Percentiles rank a stretch among this genome's conserved stretches.
Conservation (phyloP, 179 eudicot genomes). For the Spergularia azorica region DNA sequence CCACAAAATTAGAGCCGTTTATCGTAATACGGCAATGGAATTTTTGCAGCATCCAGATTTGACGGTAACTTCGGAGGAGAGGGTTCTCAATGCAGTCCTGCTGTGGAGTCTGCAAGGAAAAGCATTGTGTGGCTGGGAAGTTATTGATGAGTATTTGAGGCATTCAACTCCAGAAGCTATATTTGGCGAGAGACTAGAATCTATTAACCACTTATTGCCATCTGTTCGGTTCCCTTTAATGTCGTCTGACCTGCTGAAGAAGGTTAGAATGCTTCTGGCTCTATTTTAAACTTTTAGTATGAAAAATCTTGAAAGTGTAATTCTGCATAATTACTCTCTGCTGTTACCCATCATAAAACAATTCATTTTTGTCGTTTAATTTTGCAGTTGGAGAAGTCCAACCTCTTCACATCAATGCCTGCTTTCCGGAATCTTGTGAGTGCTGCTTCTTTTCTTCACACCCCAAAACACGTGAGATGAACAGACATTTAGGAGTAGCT, state of each 20-base stretch:
- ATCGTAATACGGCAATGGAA: constrained; percentile 35
- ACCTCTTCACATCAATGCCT: constrained; percentile 49
- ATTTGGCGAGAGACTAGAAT: constrained; percentile 71
- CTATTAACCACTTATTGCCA: constrained; percentile 49
- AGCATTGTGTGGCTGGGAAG: constrained; percentile 67
- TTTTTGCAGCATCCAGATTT: constrained; percentile 93
- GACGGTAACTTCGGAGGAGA: constrained; percentile 93
- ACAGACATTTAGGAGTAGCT: constrained; percentile 2
- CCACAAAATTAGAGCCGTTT: constrained; percentile 22
- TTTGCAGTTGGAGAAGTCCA: constrained; percentile 75
- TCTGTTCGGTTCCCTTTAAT: constrained; percentile 85
- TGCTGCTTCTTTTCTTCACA: constrained; percentile 20
- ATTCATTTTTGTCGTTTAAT: constrained; percentile 1
- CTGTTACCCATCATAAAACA: not conserved
- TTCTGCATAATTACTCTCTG: not conserved
- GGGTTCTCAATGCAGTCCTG: constrained; percentile 81
- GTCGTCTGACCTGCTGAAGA: constrained; percentile 60
- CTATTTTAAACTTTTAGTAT: not conserved
- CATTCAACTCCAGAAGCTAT: constrained; percentile 54
- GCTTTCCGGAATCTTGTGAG: constrained; percentile 64
- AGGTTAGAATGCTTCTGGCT: constrained; percentile 44
- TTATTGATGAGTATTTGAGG: constrained; percentile 52
- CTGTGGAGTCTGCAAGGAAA: constrained; percentile 71
- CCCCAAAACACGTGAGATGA: constrained; percentile 2
- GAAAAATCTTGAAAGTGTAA: not conserved